Evolutionary conservation across 306 rosid genomes (phyloP).

Genomic region (Bauhinia variegata): DNA sequence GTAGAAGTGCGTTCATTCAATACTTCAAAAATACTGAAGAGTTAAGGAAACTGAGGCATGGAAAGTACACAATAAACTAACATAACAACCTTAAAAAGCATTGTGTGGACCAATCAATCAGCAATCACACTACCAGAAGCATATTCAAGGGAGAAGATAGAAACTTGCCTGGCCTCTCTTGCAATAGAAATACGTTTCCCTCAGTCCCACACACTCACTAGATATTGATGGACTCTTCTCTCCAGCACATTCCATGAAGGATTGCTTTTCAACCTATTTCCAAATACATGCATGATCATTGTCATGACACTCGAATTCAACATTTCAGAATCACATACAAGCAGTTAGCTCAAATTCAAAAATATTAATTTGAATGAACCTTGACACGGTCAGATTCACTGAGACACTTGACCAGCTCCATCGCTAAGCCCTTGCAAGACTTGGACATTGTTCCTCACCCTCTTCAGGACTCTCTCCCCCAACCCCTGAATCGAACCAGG

Average conservation of each 20-base stretch:
- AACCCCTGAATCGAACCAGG: neutral
- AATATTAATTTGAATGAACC: slow-evolving; percentile 40
- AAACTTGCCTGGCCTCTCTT: slow-evolving; percentile 88
- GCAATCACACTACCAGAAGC: neutral
- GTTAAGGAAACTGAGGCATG: too few relatives aligned
- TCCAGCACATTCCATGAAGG: slow-evolving; percentile 75
- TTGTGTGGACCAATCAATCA: slow-evolving; percentile 15
- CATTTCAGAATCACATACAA: slow-evolving; percentile 18
- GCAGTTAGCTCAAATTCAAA: slow-evolving; percentile 4
- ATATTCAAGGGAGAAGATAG: slow-evolving; percentile 21
- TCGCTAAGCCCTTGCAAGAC: slow-evolving; percentile 91
- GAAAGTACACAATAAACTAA: too few relatives aligned
- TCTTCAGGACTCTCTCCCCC: slow-evolving; percentile 14
- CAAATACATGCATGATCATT: slow-evolving; percentile 25
- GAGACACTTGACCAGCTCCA: slow-evolving; percentile 85
- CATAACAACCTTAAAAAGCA: too few relatives aligned
- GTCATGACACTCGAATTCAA: slow-evolving; percentile 26
- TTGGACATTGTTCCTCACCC: slow-evolving; percentile 64
- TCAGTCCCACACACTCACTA: slow-evolving; percentile 82
- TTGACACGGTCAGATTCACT: slow-evolving; percentile 87
- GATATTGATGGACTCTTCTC: slow-evolving; percentile 86
- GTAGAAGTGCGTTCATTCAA: too few relatives aligned
- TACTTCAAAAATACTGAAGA: neutral
- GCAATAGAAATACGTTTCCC: slow-evolving; percentile 98
- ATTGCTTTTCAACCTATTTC: slow-evolving; percentile 72